A percentile compares a stretch with the other conserved stretches of the same genome.
Conservation (phyloP, 2,329 filamentous ascomycete species). For the Aspergillus sp. region DNA sequence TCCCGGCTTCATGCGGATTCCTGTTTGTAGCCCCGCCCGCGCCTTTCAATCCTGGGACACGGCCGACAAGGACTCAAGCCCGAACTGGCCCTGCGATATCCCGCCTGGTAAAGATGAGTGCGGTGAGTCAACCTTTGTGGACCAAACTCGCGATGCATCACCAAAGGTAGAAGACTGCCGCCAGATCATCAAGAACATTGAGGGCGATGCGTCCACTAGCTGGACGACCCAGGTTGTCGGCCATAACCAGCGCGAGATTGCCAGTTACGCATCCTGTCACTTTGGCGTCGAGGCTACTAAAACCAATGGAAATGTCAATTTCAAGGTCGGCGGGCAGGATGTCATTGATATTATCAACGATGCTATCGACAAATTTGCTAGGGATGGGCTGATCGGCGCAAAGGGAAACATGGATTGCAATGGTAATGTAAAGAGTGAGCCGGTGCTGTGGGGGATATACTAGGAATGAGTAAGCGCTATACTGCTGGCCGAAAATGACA, state of each 20-base stretch:
- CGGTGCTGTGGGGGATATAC: constrained; percentile 22
- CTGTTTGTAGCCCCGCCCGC: constrained; percentile 40
- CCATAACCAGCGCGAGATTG: constrained; percentile 9
- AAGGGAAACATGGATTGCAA: constrained; percentile 23
- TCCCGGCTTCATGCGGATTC: constrained; percentile 41
- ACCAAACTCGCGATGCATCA: constrained; percentile 28
- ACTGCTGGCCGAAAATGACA: too few relatives aligned
- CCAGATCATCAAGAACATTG: constrained; percentile 21
- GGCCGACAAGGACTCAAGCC: constrained; percentile 17
- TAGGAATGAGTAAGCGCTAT: neutral
- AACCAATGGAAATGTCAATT: constrained; percentile 11
- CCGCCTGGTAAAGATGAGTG: constrained; percentile 11
- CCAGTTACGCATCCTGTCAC: neutral
- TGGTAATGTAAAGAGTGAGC: constrained; percentile 17
- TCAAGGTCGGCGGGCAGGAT: constrained; percentile 13
- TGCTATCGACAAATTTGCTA: constrained; percentile 1
- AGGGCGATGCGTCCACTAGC: constrained; percentile 9
- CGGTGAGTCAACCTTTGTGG: constrained; percentile 14
- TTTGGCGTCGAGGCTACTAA: constrained; percentile 17
- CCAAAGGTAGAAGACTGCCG: constrained; percentile 17
- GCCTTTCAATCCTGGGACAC: constrained; percentile 38
- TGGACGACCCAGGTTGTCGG: constrained; percentile 12
- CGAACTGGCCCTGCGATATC: constrained; percentile 18
- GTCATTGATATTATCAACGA: constrained; percentile 18
- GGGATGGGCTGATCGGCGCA: constrained; percentile 13